These are phyloP conservation scores for Endotrypanum monterogeii DNA, from an alignment of 208 protist genomes.

Conservation along the genomic window DNA sequence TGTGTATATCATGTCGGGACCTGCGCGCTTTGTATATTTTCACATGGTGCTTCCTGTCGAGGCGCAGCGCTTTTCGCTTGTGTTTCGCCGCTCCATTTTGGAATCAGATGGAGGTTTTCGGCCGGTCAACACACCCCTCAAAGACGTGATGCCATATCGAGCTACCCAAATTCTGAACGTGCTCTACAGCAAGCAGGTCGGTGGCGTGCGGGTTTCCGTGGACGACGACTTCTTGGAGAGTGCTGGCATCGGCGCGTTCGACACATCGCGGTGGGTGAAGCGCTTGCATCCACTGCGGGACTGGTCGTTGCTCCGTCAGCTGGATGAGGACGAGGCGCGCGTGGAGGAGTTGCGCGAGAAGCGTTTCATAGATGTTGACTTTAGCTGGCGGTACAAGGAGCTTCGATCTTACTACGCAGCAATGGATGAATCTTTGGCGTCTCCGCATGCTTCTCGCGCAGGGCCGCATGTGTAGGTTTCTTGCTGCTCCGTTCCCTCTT, in stretches of 20 bases:
- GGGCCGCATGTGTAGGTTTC: constrained; percentile 4
- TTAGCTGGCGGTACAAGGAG: constrained; percentile 80
- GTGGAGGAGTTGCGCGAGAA: constrained; percentile 75
- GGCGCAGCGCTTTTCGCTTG: constrained; percentile 83
- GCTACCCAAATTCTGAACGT: constrained; percentile 86
- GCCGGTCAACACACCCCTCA: constrained; percentile 62
- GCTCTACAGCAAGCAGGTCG: constrained; percentile 83
- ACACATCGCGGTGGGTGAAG: constrained; percentile 85
- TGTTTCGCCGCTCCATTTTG: constrained; percentile 87
- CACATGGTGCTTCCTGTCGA: constrained; percentile 91
- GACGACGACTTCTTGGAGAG: constrained; percentile 82
- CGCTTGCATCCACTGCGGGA: constrained; percentile 78
- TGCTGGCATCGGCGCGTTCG: constrained; percentile 81
- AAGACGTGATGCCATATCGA: constrained; percentile 80
- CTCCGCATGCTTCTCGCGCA: constrained; percentile 16
- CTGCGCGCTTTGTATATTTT: constrained; percentile 88
- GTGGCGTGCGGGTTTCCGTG: constrained; percentile 74
- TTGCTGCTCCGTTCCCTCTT: neutral
- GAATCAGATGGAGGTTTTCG: constrained; percentile 86
- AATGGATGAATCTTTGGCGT: constrained; percentile 50
- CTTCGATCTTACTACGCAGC: constrained; percentile 71
- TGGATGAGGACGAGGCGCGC: constrained; percentile 86
- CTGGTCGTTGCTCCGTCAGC: constrained; percentile 81
- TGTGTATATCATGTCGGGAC: constrained; percentile 88
- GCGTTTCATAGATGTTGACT: constrained; percentile 77